Percentiles rank a stretch among this genome's conserved stretches.
Evolutionary conservation across 345 rosid genomes (phyloP).

Genomic region (Aurinia saxatilis): DNA sequence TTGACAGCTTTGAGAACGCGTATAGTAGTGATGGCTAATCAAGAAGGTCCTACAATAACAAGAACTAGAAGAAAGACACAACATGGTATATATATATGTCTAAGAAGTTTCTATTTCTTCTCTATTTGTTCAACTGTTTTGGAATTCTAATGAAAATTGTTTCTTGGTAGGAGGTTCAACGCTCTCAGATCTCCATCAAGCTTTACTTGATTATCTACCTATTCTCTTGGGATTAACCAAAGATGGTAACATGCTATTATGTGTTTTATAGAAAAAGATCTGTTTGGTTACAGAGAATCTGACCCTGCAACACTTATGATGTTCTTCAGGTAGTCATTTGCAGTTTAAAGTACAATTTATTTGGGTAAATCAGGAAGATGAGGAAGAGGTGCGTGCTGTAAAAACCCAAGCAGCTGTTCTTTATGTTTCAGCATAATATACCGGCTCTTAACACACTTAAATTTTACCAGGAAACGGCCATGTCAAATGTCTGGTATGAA

Average conservation of each 20-base stretch:
- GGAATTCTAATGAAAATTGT: constrained; percentile 14
- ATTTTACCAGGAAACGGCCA: constrained; percentile 73
- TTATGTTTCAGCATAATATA: not conserved
- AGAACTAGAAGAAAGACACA: constrained; percentile 95
- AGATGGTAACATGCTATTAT: constrained; percentile 51
- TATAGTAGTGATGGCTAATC: constrained; percentile 94
- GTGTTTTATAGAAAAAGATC: not conserved
- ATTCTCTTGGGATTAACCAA: constrained; percentile 79
- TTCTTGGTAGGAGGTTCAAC: constrained; percentile 74
- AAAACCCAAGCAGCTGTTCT: not conserved
- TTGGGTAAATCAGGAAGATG: constrained; percentile 97
- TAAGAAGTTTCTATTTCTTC: not conserved
- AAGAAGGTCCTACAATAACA: constrained; percentile 92
- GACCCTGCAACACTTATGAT: constrained; percentile 6
- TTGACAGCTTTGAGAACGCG: constrained; percentile 86
- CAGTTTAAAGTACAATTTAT: constrained; percentile 73
- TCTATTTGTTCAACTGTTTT: not conserved
- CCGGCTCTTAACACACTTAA: constrained; percentile 1
- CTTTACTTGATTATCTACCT: constrained; percentile 96
- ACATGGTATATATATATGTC: constrained; percentile 51
- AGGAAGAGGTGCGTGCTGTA: constrained; percentile 56
- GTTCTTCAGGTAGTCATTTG: constrained; percentile 54
- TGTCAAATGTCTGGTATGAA: constrained; percentile 92
- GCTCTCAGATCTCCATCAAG: constrained; percentile 89
- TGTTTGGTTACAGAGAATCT: constrained; percentile 5